Conservation (phyloP, 2,329 filamentous ascomycete species). For the Colletotrichum sp. region DNA sequence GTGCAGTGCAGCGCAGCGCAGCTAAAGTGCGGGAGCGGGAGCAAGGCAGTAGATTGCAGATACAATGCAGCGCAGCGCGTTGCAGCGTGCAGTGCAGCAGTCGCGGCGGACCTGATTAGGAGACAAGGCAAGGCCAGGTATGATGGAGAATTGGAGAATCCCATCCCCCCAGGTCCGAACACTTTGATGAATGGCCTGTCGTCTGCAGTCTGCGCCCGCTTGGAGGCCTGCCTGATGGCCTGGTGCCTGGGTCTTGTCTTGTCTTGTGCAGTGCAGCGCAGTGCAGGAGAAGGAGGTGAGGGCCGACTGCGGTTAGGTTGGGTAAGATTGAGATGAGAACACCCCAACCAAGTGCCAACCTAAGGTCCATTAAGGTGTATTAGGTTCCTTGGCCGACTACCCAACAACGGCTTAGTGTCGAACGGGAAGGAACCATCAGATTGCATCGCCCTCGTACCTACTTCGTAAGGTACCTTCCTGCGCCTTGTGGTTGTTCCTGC, state of each 20-base stretch:
- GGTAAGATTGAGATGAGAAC: background rate
- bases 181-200: background rate
- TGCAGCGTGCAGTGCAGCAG: background rate
- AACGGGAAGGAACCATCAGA: background rate
- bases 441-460: background rate
- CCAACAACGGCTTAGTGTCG: background rate
- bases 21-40: background rate
- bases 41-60: background rate
- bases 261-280: background rate
- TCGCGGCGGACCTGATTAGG: background rate
- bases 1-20: background rate
- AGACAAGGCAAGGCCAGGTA: background rate
- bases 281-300: background rate
- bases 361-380: background rate
- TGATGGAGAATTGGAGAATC: background rate
- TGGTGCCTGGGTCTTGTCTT: background rate
- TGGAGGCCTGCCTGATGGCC: background rate
- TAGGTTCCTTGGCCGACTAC: background rate
- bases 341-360: background rate
- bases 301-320: background rate
- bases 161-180: background rate
- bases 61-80: background rate
- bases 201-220: background rate
- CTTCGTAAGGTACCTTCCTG: background rate
- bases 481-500: background rate